phyloP scores from a whole-genome alignment of 176 grass and related monocot species.

The Panicum miliaceum region DNA sequence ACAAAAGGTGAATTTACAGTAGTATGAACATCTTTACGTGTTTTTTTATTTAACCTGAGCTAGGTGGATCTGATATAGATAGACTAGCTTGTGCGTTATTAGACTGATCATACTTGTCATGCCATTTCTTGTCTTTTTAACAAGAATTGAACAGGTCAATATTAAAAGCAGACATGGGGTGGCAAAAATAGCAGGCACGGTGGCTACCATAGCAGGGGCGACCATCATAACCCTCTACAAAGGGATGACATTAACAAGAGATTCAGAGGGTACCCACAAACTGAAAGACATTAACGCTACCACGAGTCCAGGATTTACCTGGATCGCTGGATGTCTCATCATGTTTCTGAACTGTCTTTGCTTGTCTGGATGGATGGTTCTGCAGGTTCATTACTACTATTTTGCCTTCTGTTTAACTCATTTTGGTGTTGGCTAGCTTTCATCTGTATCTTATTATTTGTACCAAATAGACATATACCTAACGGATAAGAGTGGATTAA shows the following conservation, averaged over 20 bases:
- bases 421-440: neutral
- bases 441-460: neutral
- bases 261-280: neutral
- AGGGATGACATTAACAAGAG: neutral
- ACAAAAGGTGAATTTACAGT: neutral
- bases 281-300: neutral
- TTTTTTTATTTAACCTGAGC: neutral
- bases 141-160: conserved; percentile 20
- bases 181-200: neutral
- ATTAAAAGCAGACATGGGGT: neutral
- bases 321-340: conserved; percentile 23
- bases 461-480: neutral
- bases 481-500: neutral
- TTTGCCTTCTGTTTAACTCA: neutral
- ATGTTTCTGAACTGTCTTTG: conserved; percentile 1
- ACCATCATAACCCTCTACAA: conserved; percentile 18
- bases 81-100: neutral
- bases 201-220: conserved; percentile 19
- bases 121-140: neutral
- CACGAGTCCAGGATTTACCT: neutral
- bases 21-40: neutral
- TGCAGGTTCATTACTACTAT: neutral
- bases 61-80: neutral
- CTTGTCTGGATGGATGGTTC: conserved; percentile 30
- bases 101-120: neutral